Percentiles rank a stretch among this genome's conserved stretches.
These are phyloP conservation scores for Candida coleopterorum DNA, from an alignment of 805 yeast genomes.

Conservation along the genomic window DNA sequence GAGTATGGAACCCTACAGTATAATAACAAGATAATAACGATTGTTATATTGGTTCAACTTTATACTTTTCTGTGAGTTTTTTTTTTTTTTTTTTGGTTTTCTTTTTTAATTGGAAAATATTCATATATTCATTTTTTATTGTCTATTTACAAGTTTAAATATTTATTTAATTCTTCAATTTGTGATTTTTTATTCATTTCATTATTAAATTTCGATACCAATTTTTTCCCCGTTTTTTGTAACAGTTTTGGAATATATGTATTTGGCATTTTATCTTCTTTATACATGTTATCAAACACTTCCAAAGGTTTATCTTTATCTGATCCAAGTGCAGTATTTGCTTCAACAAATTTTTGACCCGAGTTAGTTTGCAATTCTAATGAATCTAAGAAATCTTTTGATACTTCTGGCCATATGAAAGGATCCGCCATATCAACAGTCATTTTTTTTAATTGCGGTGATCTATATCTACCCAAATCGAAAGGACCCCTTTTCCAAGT, in stretches of 20 bases:
- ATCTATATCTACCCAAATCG: slow-evolving; percentile 68
- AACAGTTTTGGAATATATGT: slow-evolving; percentile 27
- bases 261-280: slow-evolving; percentile 39
- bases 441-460: slow-evolving; percentile 88
- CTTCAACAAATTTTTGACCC: slow-evolving; percentile 44
- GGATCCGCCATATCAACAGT: slow-evolving; percentile 95
- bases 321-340: slow-evolving; percentile 54
- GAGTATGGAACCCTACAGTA: too few relatives aligned
- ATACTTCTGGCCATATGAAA: slow-evolving; percentile 83
- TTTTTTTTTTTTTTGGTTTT: too few relatives aligned
- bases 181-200: not conserved
- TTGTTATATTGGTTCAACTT: too few relatives aligned
- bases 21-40: too few relatives aligned
- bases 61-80: too few relatives aligned
- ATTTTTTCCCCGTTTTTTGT: slow-evolving; percentile 21
- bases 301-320: slow-evolving; percentile 62
- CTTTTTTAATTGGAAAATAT: too few relatives aligned
- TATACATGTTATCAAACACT: slow-evolving; percentile 69
- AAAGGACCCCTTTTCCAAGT: slow-evolving; percentile 49
- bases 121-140: not conserved
- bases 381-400: slow-evolving; percentile 31
- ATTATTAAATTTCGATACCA: not conserved
- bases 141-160: slow-evolving; percentile 17
- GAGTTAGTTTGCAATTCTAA: slow-evolving; percentile 41
- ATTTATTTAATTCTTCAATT: not conserved